Evolutionary conservation across 179 eudicot genomes (phyloP).

Genomic region (Vitellaria paradoxa): DNA sequence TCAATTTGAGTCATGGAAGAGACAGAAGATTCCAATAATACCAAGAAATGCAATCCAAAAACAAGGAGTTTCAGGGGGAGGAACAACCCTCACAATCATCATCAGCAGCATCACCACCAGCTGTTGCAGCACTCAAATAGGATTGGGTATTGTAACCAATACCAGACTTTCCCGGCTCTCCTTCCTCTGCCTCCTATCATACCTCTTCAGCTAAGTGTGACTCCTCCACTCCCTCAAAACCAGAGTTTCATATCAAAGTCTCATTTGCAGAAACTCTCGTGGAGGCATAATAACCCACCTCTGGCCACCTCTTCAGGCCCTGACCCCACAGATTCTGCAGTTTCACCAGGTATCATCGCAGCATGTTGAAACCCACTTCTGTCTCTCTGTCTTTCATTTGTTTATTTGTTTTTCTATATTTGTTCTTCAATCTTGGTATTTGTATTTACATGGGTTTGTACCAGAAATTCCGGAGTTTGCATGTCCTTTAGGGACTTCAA

Average conservation of each 20-base stretch:
- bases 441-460: not conserved
- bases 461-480: not conserved
- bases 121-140: constrained; percentile 27
- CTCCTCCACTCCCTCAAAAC: constrained; percentile 38
- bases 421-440: not conserved
- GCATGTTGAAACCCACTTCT: not conserved
- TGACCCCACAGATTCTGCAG: constrained; percentile 28
- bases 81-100: constrained; percentile 22
- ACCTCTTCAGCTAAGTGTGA: constrained; percentile 34
- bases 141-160: constrained; percentile 27
- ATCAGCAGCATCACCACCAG: constrained; percentile 32
- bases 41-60: constrained; percentile 45
- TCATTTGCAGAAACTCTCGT: constrained; percentile 40
- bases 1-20: constrained; percentile 52
- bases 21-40: constrained; percentile 44
- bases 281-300: constrained; percentile 30
- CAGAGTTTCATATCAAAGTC: constrained; percentile 41
- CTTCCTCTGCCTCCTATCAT: constrained; percentile 61
- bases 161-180: constrained; percentile 40
- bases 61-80: constrained; percentile 29
- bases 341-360: constrained; percentile 37
- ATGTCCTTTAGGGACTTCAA: not conserved
- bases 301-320: constrained; percentile 34
- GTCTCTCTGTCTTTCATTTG: not conserved
- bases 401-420: not conserved